Conservation (phyloP, 192 early-diverging fungal species). For the Linnemannia schmuckeri region DNA sequence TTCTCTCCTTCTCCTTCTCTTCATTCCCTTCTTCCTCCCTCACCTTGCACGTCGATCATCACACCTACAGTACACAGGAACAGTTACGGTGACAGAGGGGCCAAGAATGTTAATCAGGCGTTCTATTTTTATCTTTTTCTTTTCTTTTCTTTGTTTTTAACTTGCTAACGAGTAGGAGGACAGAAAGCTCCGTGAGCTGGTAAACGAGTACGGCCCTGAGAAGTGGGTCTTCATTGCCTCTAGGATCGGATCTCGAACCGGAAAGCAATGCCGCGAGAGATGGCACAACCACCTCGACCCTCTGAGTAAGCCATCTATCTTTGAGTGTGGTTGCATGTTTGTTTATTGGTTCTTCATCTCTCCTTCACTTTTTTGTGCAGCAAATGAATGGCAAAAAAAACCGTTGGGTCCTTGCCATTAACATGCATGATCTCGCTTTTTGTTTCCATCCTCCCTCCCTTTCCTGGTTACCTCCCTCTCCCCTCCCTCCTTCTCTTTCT, state of each 20-base stretch:
- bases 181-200: constrained; percentile 36
- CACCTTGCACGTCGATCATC: background rate
- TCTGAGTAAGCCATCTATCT: constrained; percentile 33
- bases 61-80: too few relatives aligned
- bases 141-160: background rate
- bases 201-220: constrained; percentile 51
- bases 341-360: background rate
- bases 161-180: constrained; percentile 37
- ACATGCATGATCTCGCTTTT: background rate
- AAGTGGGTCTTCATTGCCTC: constrained; percentile 57
- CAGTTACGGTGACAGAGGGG: background rate
- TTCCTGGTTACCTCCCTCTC: background rate
- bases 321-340: background rate
- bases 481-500: background rate
- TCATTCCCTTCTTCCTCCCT: background rate
- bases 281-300: constrained; percentile 56
- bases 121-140: background rate
- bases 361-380: background rate
- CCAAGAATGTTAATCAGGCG: background rate
- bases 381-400: background rate
- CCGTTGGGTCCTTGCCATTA: background rate
- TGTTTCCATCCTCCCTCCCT: background rate
- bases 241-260: constrained; percentile 48
- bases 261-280: constrained; percentile 52
- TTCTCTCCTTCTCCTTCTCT: background rate